Evolutionary conservation across 345 rosid species (phyloP).

Genomic region (Bruguiera sexangula): DNA sequence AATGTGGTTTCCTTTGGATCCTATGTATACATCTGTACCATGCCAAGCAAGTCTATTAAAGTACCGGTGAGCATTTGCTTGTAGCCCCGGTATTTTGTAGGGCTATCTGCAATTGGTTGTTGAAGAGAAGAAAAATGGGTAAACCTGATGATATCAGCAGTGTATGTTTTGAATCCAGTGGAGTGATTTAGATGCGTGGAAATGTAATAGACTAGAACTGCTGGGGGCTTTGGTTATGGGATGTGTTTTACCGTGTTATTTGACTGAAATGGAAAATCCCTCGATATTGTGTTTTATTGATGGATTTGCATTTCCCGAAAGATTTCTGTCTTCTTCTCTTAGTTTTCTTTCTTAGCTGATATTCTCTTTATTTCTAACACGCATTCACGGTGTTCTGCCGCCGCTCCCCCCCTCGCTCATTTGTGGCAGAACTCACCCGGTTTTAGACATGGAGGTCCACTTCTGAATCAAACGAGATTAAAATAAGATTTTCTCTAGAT

Average conservation of each 20-base stretch:
- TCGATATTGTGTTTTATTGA: too few relatives aligned
- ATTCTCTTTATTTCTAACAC: too few relatives aligned
- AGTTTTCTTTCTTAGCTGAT: too few relatives aligned
- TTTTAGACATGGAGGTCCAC: too few relatives aligned
- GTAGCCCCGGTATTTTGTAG: conserved; percentile 15
- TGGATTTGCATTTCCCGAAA: too few relatives aligned
- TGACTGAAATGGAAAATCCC: conserved; percentile 24
- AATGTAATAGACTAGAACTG: neutral
- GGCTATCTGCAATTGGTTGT: conserved; percentile 7
- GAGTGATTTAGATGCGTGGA: neutral
- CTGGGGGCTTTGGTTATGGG: neutral
- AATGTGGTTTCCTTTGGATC: conserved; percentile 18
- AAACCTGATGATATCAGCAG: neutral
- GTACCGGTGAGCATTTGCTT: conserved; percentile 25
- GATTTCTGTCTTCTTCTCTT: too few relatives aligned
- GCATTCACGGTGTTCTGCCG: too few relatives aligned
- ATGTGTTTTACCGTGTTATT: neutral
- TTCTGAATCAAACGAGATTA: neutral
- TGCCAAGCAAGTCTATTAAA: conserved; percentile 1
- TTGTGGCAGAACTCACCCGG: too few relatives aligned
- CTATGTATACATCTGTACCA: neutral
- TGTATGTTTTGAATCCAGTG: neutral
- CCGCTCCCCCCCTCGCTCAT: too few relatives aligned
- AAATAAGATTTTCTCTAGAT: too few relatives aligned
- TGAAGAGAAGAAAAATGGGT: neutral